These are phyloP conservation scores for Aureobasidium sp. DNA, from an alignment of 2,329 filamentous ascomycete genomes.

Conservation along the genomic window DNA sequence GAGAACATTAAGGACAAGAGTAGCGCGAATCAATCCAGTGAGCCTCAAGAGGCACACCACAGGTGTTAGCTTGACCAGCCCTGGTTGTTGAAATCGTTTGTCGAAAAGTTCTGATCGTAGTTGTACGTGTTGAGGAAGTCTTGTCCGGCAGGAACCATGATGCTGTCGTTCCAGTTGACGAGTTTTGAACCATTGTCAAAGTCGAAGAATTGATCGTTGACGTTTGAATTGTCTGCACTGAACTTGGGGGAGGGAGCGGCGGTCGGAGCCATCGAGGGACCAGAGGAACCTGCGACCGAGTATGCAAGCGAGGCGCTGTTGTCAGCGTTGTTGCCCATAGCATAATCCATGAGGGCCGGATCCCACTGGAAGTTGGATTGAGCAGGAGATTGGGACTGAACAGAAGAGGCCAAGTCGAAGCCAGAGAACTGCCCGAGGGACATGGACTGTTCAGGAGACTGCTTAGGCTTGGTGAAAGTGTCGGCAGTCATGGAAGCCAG, in stretches of 20 bases:
- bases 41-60: conserved; percentile 7
- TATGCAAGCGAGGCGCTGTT: conserved; percentile 5
- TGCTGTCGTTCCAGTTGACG: conserved; percentile 29
- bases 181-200: conserved; percentile 19
- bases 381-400: conserved; percentile 1
- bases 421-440: conserved; percentile 14
- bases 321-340: conserved; percentile 2
- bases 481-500: neutral
- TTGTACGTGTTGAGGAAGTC: conserved; percentile 25
- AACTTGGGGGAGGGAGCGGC: conserved; percentile 20
- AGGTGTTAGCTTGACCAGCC: conserved; percentile 19
- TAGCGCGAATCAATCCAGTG: neutral
- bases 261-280: conserved; percentile 11
- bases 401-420: conserved; percentile 4
- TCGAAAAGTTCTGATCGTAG: conserved; percentile 25
- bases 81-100: conserved; percentile 20
- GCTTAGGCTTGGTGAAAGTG: conserved; percentile 3
- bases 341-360: conserved; percentile 10
- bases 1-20: conserved; percentile 2
- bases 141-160: conserved; percentile 27
- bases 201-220: conserved; percentile 19
- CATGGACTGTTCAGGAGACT: conserved; percentile 17
- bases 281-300: neutral
- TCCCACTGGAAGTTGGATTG: conserved; percentile 15
- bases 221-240: conserved; percentile 20